These are phyloP conservation scores for Massariosphaeria phaeospora DNA, from an alignment of 495 filamentous ascomycete genomes.

Conservation along the genomic window DNA sequence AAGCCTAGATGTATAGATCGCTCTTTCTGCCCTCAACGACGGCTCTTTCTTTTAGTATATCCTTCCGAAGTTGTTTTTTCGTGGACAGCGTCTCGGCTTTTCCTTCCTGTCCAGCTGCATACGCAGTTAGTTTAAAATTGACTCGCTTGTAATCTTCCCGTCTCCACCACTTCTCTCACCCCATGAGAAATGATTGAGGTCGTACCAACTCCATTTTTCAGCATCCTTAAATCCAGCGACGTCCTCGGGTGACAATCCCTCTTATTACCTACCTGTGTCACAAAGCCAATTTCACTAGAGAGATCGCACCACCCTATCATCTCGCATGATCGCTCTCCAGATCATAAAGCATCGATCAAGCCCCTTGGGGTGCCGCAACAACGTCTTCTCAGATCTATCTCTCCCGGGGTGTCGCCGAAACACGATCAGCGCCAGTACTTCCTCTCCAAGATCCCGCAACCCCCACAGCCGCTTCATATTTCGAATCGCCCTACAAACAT, in stretches of 20 bases:
- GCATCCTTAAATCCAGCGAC: not conserved
- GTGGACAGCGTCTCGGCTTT: not conserved
- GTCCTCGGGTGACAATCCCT: no score
- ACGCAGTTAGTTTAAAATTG: slow-evolving; percentile 4
- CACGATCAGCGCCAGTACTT: slow-evolving; percentile 26
- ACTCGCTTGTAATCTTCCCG: not conserved
- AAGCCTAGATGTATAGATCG: slow-evolving; percentile 1
- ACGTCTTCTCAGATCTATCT: slow-evolving; percentile 46
- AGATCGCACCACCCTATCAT: no score
- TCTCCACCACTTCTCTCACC: not conserved
- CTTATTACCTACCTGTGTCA: no score
- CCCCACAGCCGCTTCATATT: slow-evolving; percentile 31
- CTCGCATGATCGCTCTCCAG: no score
- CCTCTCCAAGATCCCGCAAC: slow-evolving; percentile 2
- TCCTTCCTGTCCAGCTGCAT: slow-evolving; percentile 4
- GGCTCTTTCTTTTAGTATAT: slow-evolving; percentile 6
- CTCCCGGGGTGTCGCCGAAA: slow-evolving; percentile 40
- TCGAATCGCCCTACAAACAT: slow-evolving; percentile 32
- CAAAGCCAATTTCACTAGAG: no score
- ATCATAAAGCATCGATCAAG: no score
- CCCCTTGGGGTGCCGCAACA: slow-evolving; percentile 29
- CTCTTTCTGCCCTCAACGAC: not conserved
- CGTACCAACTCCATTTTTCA: no score
- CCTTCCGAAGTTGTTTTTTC: slow-evolving; percentile 2
- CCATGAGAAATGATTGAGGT: no score